These are phyloP conservation scores for Amborella trichopoda DNA, from an alignment of 164 flowering plant genomes.

Conservation along the genomic window DNA sequence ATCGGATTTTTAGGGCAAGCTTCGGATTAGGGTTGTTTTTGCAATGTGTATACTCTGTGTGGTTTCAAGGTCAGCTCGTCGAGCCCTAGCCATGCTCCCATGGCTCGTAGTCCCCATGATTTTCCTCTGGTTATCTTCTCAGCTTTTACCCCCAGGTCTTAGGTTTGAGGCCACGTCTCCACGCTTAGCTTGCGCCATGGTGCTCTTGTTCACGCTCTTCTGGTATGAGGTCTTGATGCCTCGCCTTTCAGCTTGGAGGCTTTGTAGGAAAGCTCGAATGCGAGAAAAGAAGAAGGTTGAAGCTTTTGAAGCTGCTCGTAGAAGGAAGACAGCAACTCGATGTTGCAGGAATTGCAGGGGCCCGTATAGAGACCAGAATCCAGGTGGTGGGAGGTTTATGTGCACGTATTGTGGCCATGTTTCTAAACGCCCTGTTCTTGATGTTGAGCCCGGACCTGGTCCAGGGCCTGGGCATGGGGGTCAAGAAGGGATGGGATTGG, in stretches of 20 bases:
- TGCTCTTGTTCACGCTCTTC: slow-evolving; percentile 73
- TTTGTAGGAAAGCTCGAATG: slow-evolving; percentile 55
- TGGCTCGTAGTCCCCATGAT: slow-evolving; percentile 94
- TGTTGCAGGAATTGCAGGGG: slow-evolving; percentile 79
- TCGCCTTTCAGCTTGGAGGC: slow-evolving; percentile 79
- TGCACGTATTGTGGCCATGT: slow-evolving; percentile 94
- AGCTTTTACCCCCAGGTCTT: slow-evolving; percentile 79
- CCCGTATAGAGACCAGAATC: slow-evolving; percentile 86
- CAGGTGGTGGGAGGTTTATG: slow-evolving; percentile 91
- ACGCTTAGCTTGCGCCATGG: slow-evolving; percentile 79
- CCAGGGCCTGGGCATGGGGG: too few species aligned
- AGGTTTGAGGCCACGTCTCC: slow-evolving; percentile 90
- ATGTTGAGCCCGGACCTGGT: too few species aligned
- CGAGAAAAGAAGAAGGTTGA: slow-evolving; percentile 68
- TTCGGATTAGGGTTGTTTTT: too few species aligned
- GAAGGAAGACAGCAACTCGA: slow-evolving; percentile 76
- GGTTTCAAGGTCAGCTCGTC: slow-evolving; percentile 92
- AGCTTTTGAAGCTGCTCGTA: slow-evolving; percentile 78
- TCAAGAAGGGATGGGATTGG: too few species aligned
- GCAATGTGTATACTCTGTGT: slow-evolving; percentile 98
- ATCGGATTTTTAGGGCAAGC: too few species aligned
- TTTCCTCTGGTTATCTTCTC: slow-evolving; percentile 86
- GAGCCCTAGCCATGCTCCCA: slow-evolving; percentile 89
- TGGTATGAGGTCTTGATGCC: slow-evolving; percentile 99
- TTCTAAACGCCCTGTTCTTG: slow-evolving; percentile 85